Evolutionary conservation across 2,329 filamentous ascomycete species (phyloP).

Genomic region (Pseudogymnoascus verrucosus): DNA sequence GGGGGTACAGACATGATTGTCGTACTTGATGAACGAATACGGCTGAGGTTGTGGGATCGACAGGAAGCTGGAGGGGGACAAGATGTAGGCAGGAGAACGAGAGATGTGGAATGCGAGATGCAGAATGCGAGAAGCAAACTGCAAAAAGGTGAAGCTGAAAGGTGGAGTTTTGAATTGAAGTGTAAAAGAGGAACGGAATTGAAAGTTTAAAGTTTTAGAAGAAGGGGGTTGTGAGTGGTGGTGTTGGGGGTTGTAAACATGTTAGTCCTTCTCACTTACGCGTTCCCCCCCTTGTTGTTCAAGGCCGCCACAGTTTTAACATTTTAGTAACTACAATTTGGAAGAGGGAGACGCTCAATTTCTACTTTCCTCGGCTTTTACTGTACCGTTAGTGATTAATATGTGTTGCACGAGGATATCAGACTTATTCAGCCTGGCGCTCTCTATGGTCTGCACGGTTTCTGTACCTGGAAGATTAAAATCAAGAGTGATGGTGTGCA

Average conservation of each 20-base stretch:
- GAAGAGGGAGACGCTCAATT: neutral
- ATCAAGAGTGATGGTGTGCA: neutral
- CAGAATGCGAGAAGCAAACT: neutral
- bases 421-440: neutral
- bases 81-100: neutral
- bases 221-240: neutral
- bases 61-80: neutral
- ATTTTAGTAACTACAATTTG: neutral
- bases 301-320: neutral
- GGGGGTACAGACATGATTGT: slow-evolving; percentile 12
- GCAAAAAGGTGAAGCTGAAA: neutral
- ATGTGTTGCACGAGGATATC: neutral
- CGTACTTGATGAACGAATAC: slow-evolving; percentile 10
- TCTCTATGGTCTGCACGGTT: neutral
- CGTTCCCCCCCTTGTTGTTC: neutral
- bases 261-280: neutral
- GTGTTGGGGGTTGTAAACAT: neutral
- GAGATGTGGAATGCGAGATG: neutral
- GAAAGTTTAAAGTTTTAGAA: neutral
- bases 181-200: neutral
- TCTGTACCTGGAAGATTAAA: neutral
- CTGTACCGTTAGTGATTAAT: neutral
- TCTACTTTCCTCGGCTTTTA: neutral
- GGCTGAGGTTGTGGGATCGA: neutral
- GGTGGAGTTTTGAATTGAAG: neutral